Evolutionary conservation across 2,329 filamentous ascomycete genomes (phyloP), one percentile per base, ranked within the genome.

Genomic region (Colletotrichum phormii): DNA sequence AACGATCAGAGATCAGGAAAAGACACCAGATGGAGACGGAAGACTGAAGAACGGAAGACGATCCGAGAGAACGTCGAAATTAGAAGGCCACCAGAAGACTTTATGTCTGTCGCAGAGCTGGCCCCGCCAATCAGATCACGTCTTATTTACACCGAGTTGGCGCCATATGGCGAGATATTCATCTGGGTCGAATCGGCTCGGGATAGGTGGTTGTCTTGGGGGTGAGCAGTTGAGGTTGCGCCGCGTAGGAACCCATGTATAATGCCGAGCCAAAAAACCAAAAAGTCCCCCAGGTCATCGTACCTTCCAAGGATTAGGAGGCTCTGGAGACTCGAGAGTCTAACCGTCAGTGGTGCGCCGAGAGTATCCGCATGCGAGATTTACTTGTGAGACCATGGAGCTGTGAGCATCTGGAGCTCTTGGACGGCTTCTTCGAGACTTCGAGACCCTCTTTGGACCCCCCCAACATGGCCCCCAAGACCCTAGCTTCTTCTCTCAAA

Each of bases 41-140:
- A 57, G 46, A 61, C 66, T 61, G 54, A 9, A 64, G 55, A 31
- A 65, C 60, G 60, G 26, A 49, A 51, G 46, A 70, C 37, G 60
- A 64, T 37, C 54, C 65, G 60, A 29, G 3, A 42, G 18, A 24
- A 22, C 12, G 22, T 13, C 2, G 13, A 58, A n/a, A 53, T 29
- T 15, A 61, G 46, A 70, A 51, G 70, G 60, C 49, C 35, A 8
- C 22, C 46, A 33, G 66, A 70, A 70, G 71, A 24, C 24, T 53
- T 73, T 73, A 73, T 71, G 71, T 73, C 71, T 73, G 18, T 24
- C 33, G 29, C n/a, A 13, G 15, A 9, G 46, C 5, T n/a, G 37
- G 66, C 60, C 66, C 71, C 71, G 71, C 66, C 71, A 73, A 71
- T 66, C 46, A 58, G 55, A 73, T 73, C 71, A 73, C 71, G 71